Evolutionary conservation across 192 early-diverging fungal species (phyloP), one percentile per base, ranked within the genome.

Genomic region (Backusella tarrabulga): DNA sequence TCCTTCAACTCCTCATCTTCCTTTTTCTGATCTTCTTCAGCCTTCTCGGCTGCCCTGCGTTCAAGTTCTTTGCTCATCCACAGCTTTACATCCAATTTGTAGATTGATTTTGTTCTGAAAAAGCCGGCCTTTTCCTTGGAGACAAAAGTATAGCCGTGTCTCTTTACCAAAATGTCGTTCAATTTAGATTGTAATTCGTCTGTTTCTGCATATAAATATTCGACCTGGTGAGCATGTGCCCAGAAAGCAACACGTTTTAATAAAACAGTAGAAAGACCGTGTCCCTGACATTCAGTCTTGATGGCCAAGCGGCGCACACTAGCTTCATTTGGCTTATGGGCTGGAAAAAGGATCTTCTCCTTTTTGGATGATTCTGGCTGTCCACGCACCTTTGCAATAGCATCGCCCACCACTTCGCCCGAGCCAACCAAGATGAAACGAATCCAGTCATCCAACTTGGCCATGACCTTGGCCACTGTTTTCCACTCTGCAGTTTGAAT

Each of bases 201-300:
- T 2, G 77, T 81, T 26, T 80, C 79, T 23, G 83, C 83, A 78
- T 78, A 77, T 15, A 84, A 67, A 26, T 78, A 76, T 34, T 84
- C 83, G 21, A 84, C 74, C 17, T 72, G 46, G 6, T 78, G 79
- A 11, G 76, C 52, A 34, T 84, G 79, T 35, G 79, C 79, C 79
- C 79, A 80, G 19, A 80, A 75, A 52, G 74, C 73, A 35, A 77
- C 83, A 4, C 83, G 83, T 42, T 77, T 80, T n/a, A 84, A 42
- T 17, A 84, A 54, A 19, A 80, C 54, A 17, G 79, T 84, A 15
- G 83, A 80, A 8, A 84, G 71, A n/a, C 83, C 83, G 73, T 84
- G 76, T 35, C 44, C 56, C 35, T 84, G 83, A 70, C 73, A 84
- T 32, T 84, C 79, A 6, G 68, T 73, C 34, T 78, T 84, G 67